Evolutionary conservation across 495 filamentous ascomycete genomes (phyloP).

Genomic region (Penicillium bialowiezense): DNA sequence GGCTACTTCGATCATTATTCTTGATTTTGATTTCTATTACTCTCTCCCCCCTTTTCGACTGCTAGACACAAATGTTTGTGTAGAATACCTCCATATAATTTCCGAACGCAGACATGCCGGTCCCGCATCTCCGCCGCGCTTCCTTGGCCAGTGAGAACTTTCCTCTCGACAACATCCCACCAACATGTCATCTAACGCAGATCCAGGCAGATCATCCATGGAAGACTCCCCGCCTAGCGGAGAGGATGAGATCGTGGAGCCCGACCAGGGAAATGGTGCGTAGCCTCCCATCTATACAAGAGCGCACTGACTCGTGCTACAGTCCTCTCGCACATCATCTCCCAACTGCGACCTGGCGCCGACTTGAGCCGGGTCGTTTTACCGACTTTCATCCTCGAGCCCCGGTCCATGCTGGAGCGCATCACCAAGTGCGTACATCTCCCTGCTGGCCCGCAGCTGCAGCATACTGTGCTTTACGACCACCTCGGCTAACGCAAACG

Average conservation of each 20-base stretch:
- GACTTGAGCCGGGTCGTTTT: constrained; percentile 92
- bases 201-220: constrained; percentile 53
- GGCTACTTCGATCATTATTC: not conserved
- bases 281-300: not conserved
- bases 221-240: constrained; percentile 46
- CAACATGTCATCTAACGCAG: constrained; percentile 37
- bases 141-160: constrained; percentile 27
- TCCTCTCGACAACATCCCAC: not conserved
- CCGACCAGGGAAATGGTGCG: constrained; percentile 59
- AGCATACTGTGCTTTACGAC: not conserved
- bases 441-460: not conserved
- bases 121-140: constrained; percentile 30
- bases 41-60: not conserved
- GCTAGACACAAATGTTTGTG: not conserved
- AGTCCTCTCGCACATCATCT: constrained; percentile 96
- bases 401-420: constrained; percentile 93
- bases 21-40: not conserved
- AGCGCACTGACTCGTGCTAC: not conserved
- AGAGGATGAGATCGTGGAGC: constrained; percentile 78
- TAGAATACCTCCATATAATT: not conserved
- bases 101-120: constrained; percentile 31
- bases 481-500: not conserved
- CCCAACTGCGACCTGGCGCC: constrained; percentile 90
- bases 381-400: constrained; percentile 97
- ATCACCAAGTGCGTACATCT: constrained; percentile 81